These are phyloP conservation scores for Erigeron canadensis DNA, from an alignment of 129 eudicot genomes.

Conservation along the genomic window DNA sequence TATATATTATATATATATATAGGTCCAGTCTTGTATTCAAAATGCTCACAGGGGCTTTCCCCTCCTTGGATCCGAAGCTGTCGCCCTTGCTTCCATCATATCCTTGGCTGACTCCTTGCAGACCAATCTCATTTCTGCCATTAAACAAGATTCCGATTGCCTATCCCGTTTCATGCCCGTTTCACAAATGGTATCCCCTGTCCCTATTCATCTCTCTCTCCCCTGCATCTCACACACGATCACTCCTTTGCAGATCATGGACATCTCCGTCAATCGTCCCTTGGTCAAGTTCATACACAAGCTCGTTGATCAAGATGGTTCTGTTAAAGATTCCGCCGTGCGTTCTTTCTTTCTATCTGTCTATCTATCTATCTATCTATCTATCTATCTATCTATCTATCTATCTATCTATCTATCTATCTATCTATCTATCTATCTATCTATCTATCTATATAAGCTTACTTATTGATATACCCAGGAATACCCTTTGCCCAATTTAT, in stretches of 20 bases:
- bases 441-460: too few relatives aligned
- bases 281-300: conserved; percentile 58
- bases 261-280: conserved; percentile 50
- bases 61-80: conserved; percentile 65
- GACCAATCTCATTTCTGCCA: conserved; percentile 58
- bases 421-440: too few relatives aligned
- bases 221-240: neutral
- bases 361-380: too few relatives aligned
- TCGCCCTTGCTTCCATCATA: conserved; percentile 55
- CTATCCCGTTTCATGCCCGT: conserved; percentile 76
- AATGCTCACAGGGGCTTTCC: conserved; percentile 61
- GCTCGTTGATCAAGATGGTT: conserved; percentile 87
- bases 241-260: conserved; percentile 70
- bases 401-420: too few relatives aligned
- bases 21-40: conserved; percentile 71
- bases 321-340: conserved; percentile 93
- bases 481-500: too few relatives aligned
- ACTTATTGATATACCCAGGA: neutral
- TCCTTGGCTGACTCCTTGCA: conserved; percentile 69
- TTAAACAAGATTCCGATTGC: conserved; percentile 67
- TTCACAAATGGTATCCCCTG: conserved; percentile 51
- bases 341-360: too few relatives aligned
- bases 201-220: neutral
- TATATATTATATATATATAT: too few relatives aligned
- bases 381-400: too few relatives aligned